phyloP scores from a whole-genome alignment of 768 basidiomycete genomes.

The Suillus brevipes region DNA sequence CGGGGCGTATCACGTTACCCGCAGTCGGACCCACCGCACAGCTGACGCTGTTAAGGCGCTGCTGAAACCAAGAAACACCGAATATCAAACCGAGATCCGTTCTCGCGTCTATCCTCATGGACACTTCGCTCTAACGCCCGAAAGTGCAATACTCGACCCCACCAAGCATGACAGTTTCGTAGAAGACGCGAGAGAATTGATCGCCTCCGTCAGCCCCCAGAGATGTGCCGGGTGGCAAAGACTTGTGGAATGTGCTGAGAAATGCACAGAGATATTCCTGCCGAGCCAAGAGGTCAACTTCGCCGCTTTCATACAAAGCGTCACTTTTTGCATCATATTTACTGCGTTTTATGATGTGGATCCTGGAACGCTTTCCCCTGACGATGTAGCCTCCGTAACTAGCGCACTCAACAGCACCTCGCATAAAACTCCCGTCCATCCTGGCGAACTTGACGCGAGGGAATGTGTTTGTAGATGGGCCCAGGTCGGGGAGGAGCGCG shows the following conservation, averaged over 20 bases:
- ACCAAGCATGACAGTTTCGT: background rate
- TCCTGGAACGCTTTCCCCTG: constrained; percentile 24
- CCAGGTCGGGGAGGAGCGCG: constrained; percentile 33
- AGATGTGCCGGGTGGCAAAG: background rate
- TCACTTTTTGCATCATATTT: constrained; percentile 45
- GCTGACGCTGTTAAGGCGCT: background rate
- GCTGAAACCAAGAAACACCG: background rate
- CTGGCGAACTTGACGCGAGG: constrained; percentile 35
- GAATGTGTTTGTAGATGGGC: constrained; percentile 33
- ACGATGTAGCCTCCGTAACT: constrained; percentile 40
- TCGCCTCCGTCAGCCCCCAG: background rate
- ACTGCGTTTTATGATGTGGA: constrained; percentile 39
- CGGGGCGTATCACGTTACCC: no score
- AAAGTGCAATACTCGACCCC: background rate
- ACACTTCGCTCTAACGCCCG: background rate
- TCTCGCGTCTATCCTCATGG: constrained; percentile 2
- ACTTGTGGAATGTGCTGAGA: background rate
- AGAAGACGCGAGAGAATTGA: background rate
- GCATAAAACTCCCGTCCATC: background rate
- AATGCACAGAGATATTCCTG: constrained; percentile 14
- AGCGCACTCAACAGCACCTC: constrained; percentile 30
- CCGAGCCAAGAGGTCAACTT: constrained; percentile 25
- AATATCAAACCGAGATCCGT: background rate
- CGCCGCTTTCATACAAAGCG: constrained; percentile 43
- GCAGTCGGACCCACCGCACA: background rate